A percentile compares a stretch with the other conserved stretches of the same genome.
Evolutionary conservation across 192 early-diverging fungal species (phyloP).

Genomic region (Coemansia sp.): DNA sequence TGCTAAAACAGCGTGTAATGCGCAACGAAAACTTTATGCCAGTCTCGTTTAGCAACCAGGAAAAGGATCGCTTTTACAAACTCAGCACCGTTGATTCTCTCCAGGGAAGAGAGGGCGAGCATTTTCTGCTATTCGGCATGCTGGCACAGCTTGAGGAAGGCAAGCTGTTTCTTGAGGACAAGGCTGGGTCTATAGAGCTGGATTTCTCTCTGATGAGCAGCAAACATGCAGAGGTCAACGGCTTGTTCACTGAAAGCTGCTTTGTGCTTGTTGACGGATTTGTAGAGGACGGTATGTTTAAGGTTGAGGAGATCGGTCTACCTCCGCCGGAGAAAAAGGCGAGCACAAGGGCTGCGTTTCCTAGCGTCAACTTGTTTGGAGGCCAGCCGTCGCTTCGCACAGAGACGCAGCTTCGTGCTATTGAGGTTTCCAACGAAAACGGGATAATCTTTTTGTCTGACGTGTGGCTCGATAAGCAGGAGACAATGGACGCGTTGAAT

Average conservation of each 20-base stretch:
- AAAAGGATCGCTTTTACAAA: conserved; percentile 43
- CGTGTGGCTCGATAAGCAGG: conserved; percentile 81
- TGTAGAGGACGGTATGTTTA: conserved; percentile 70
- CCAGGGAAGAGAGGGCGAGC: conserved; percentile 65
- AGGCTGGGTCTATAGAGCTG: conserved; percentile 73
- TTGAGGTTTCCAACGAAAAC: conserved; percentile 58
- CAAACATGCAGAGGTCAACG: conserved; percentile 53
- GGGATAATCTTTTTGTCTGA: conserved; percentile 83
- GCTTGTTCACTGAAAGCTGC: conserved; percentile 81
- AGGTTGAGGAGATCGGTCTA: conserved; percentile 70
- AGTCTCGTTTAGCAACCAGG: conserved; percentile 58
- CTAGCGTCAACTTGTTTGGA: conserved; percentile 50
- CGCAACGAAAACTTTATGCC: conserved; percentile 78
- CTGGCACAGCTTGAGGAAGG: conserved; percentile 78
- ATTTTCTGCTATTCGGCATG: conserved; percentile 85
- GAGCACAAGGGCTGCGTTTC: conserved; percentile 35
- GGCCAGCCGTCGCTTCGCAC: conserved; percentile 39
- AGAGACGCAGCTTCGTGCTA: conserved; percentile 49
- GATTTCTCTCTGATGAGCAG: conserved; percentile 58
- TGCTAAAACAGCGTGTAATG: conserved; percentile 76
- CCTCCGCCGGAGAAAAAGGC: conserved; percentile 70
- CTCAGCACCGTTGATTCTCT: conserved; percentile 74
- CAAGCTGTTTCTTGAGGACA: conserved; percentile 82
- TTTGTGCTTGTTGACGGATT: conserved; percentile 85
- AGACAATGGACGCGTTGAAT: conserved; percentile 71